Base-by-base conservation (phyloP, 2,329 filamentous ascomycete species). In the Clarireedia monteithiana region DNA sequence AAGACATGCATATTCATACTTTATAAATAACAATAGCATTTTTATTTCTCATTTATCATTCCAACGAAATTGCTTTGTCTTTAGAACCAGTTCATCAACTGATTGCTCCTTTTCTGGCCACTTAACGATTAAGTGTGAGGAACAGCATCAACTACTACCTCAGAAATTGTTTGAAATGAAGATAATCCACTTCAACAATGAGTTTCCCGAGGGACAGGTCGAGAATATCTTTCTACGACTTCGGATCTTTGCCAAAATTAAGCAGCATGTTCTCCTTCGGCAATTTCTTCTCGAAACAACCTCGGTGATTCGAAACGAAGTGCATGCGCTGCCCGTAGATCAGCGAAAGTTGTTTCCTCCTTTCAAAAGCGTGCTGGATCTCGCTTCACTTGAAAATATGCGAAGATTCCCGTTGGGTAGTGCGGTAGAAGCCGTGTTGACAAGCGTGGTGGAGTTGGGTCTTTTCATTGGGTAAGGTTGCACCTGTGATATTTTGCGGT, bases 191-290 rank as follows among this genome's bases (percentile, higher is more conserved):
- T 78, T 78, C 63, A 70, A 72, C 59, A 75, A 77, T 56, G 75
- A 78, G 58, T 75, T 78, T 51, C 75, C 76, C 0, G 68, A 65
- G n/a, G 75, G 77, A 38, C 72, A 77, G 58, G 60, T 77, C 9
- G 58, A 67, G 24, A 62, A 69, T 24, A 59, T 78, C 0, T 67
- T 74, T 46, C 74, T 75, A 7, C 61, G 66, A 4, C 63, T 79
- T 10, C 68, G 72, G 30, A 58, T 57, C 14, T 70, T 70, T 53
- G 73, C 71, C 67, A 77, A 76, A 58, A 69, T 71, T 58, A 68
- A 60, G 34, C 54, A 61, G 3, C 68, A 72, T 60, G 63, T 60
- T 0, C 27, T 69, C 4, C 64, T 79, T 10, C 72, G 74, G 1
- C 38, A 53, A 3, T 78, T 79, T 60, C 48, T 78, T 2, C 53